These are phyloP conservation scores for Paecilomyces sp. DNA, from an alignment of 2,329 filamentous ascomycete genomes.

Conservation along the genomic window DNA sequence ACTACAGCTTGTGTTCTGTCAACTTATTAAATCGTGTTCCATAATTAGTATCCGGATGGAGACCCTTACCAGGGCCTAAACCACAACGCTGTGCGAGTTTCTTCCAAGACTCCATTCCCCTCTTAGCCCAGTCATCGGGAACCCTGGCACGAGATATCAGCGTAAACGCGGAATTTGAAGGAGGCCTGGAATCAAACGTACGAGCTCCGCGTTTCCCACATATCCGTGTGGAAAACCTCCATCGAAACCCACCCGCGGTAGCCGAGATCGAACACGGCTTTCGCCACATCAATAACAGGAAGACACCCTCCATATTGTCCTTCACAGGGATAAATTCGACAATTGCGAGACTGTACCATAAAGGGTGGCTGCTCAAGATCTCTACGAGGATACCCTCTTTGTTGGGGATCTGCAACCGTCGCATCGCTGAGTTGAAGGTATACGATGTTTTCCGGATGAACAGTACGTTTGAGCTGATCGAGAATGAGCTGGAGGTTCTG, in stretches of 20 bases:
- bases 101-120: conserved; percentile 8
- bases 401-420: conserved; percentile 9
- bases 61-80: no score
- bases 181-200: neutral
- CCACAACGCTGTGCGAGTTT: no score
- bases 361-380: conserved; percentile 12
- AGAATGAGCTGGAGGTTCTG: conserved; percentile 6
- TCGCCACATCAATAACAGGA: conserved; percentile 11
- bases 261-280: conserved; percentile 7
- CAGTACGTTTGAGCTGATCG: conserved; percentile 8
- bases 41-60: no score
- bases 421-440: conserved; percentile 16
- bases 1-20: no score
- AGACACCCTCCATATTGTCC: conserved; percentile 7
- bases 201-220: conserved; percentile 4
- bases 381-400: conserved; percentile 8
- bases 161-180: no score
- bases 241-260: conserved; percentile 12
- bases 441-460: conserved; percentile 6
- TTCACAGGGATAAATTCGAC: conserved; percentile 14
- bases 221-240: conserved; percentile 10
- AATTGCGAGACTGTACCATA: conserved; percentile 16
- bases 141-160: conserved; percentile 1
- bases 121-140: conserved; percentile 48
- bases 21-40: no score